Evolutionary conservation across 768 basidiomycete genomes (phyloP).

Genomic region (Tylopilus sp.): DNA sequence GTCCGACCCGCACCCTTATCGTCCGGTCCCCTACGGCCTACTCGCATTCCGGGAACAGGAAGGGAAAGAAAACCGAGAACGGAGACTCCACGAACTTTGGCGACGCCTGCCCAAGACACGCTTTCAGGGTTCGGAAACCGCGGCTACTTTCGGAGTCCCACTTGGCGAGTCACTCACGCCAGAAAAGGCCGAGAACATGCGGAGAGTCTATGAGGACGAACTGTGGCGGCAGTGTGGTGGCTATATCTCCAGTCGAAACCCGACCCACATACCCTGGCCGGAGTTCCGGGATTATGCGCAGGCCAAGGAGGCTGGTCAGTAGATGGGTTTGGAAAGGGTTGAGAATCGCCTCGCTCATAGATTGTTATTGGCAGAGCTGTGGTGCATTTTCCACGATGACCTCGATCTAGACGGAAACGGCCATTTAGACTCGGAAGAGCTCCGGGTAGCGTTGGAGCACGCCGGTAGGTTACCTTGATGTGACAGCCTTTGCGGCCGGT

Average conservation of each 20-base stretch:
- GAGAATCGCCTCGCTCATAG: slow-evolving; percentile 14
- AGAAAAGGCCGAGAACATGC: slow-evolving; percentile 58
- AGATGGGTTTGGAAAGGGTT: slow-evolving; percentile 7
- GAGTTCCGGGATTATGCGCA: slow-evolving; percentile 75
- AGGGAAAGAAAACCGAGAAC: slow-evolving; percentile 58
- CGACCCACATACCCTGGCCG: slow-evolving; percentile 58
- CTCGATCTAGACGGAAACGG: slow-evolving; percentile 90
- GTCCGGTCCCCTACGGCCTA: slow-evolving; percentile 47
- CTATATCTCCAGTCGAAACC: slow-evolving; percentile 37
- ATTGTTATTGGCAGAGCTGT: slow-evolving; percentile 57
- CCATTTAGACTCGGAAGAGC: slow-evolving; percentile 63
- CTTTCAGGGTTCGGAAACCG: slow-evolving; percentile 23
- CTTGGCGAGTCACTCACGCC: slow-evolving; percentile 35
- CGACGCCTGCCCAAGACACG: slow-evolving; percentile 43
- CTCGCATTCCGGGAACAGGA: slow-evolving; percentile 63
- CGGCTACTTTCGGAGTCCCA: slow-evolving; percentile 14
- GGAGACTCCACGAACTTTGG: slow-evolving; percentile 63
- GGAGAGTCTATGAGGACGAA: slow-evolving; percentile 75
- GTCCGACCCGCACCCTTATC: slow-evolving; percentile 46
- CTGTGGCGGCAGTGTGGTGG: slow-evolving; percentile 55
- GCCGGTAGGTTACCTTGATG: slow-evolving; percentile 51
- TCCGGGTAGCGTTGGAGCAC: slow-evolving; percentile 59
- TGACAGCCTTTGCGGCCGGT: slow-evolving; percentile 17
- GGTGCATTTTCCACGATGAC: slow-evolving; percentile 88
- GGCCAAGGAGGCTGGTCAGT: slow-evolving; percentile 76